Conservation (phyloP, 2,329 filamentous ascomycete genomes). For the Plenodomus tracheiphilus region DNA sequence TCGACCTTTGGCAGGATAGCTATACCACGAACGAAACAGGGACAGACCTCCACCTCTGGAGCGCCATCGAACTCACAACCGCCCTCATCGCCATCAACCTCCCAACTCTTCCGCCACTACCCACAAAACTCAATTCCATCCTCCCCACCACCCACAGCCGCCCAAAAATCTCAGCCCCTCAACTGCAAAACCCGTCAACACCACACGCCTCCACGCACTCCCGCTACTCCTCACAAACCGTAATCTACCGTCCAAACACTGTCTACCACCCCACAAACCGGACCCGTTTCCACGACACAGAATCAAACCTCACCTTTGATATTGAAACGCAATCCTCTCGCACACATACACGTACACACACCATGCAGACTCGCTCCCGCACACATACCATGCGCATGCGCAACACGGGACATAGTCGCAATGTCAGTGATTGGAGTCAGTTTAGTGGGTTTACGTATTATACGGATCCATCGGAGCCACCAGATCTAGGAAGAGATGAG, state of each 20-base stretch:
- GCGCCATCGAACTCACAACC: slow-evolving; percentile 11
- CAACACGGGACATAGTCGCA: slow-evolving; percentile 12
- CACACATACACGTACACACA: slow-evolving; percentile 11
- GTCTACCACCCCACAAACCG: slow-evolving; percentile 12
- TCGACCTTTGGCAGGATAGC: slow-evolving; percentile 8
- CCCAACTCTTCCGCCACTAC: slow-evolving; percentile 11
- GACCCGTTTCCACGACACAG: slow-evolving; percentile 26
- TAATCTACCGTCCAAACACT: slow-evolving; percentile 16
- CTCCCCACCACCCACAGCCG: neutral
- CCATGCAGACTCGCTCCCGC: slow-evolving; percentile 11
- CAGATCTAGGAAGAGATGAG: neutral
- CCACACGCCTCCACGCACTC: slow-evolving; percentile 2
- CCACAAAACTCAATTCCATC: slow-evolving; percentile 3
- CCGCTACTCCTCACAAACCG: slow-evolving; percentile 14
- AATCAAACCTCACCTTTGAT: slow-evolving; percentile 32
- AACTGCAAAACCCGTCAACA: neutral
- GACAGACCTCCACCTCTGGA: slow-evolving; percentile 1
- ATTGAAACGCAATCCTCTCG: slow-evolving; percentile 19
- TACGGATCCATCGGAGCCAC: slow-evolving; percentile 4
- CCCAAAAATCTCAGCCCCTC: neutral
- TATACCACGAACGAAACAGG: neutral
- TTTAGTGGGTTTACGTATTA: slow-evolving; percentile 24
- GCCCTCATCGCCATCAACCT: slow-evolving; percentile 12
- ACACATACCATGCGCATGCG: slow-evolving; percentile 13
- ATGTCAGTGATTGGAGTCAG: slow-evolving; percentile 24